Percentiles rank a stretch among this genome's conserved stretches.
These are phyloP conservation scores for Cyclocybe aegerita DNA, from an alignment of 768 basidiomycete genomes.

Conservation along the genomic window DNA sequence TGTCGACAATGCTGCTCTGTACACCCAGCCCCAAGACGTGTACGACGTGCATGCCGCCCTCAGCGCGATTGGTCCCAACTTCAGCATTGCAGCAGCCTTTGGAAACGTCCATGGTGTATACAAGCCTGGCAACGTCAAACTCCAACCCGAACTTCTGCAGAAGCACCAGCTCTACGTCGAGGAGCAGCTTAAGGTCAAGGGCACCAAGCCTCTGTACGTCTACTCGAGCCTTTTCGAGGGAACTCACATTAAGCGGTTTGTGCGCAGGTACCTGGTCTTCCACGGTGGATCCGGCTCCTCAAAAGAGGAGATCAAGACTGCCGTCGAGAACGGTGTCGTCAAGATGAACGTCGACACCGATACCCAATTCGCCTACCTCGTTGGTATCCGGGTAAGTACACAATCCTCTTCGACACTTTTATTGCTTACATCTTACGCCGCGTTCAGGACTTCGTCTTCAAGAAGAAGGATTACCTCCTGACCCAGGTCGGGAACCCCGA, in stretches of 20 bases:
- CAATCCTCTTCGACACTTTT: background rate
- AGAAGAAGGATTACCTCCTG: conserved; percentile 85
- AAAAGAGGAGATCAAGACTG: conserved; percentile 92
- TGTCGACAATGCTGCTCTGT: conserved; percentile 90
- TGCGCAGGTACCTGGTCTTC: conserved; percentile 91
- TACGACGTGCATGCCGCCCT: conserved; percentile 89
- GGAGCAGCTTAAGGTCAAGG: conserved; percentile 61
- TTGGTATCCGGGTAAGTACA: conserved; percentile 68
- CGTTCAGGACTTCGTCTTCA: conserved; percentile 75
- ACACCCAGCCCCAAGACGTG: conserved; percentile 97
- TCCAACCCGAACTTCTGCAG: conserved; percentile 86
- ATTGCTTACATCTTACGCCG: background rate
- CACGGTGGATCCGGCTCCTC: conserved; percentile 99
- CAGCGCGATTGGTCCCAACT: conserved; percentile 82
- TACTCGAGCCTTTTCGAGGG: background rate
- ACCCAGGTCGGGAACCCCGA: conserved; percentile 98
- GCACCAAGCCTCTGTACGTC: conserved; percentile 79
- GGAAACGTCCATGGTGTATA: conserved; percentile 99
- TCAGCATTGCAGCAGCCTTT: conserved; percentile 97
- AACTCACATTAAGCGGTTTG: conserved; percentile 1
- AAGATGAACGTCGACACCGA: conserved; percentile 99
- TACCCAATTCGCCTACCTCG: conserved; percentile 89
- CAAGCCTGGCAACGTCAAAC: conserved; percentile 96
- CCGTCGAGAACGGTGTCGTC: conserved; percentile 89
- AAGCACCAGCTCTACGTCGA: conserved; percentile 85